These are phyloP conservation scores for Fragaria vesca DNA, from an alignment of 306 rosid genomes.

Conservation along the genomic window DNA sequence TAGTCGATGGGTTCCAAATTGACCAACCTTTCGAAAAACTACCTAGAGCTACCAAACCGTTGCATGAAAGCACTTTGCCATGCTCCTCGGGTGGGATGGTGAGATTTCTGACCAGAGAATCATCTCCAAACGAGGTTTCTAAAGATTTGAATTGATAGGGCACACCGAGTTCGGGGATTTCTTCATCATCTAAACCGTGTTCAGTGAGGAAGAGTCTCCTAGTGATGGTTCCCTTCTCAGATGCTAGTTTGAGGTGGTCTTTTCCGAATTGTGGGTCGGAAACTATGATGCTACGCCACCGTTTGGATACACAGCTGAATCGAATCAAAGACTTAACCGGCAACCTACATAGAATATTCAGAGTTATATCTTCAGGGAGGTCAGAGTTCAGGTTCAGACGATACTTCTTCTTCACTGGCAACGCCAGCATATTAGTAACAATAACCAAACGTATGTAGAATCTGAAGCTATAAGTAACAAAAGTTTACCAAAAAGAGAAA, in stretches of 20 bases:
- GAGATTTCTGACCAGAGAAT: background rate
- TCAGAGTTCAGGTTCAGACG: no score
- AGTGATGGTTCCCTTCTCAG: background rate
- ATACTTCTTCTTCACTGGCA: no score
- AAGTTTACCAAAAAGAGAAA: no score
- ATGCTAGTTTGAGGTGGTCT: background rate
- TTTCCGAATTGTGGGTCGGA: background rate
- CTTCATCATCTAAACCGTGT: background rate
- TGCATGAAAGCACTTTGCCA: background rate
- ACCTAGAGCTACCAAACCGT: background rate
- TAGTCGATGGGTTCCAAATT: background rate
- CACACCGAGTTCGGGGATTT: no score
- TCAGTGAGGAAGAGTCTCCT: background rate
- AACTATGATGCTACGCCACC: background rate
- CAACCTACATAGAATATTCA: no score
- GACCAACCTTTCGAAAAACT: background rate
- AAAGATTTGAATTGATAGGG: background rate
- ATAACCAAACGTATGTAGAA: no score
- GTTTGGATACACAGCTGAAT: background rate
- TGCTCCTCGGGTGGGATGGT: background rate
- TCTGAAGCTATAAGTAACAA: no score
- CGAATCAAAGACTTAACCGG: no score
- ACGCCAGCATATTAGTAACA: no score
- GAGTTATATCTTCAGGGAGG: no score
- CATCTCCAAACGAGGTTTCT: background rate